phyloP scores from a whole-genome alignment of 306 rosid genomes.

The peach (Prunus persica) region Prunus_persica_NCBIv2 NC_034014.1:24156001-24156500 shows the following conservation, averaged over 20 bases:
- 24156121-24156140: neutral
- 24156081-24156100: fast-evolving
- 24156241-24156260: neutral
- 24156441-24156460: neutral
- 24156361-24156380: neutral
- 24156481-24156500: neutral
- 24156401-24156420: neutral
- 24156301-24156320: neutral
- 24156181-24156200: neutral
- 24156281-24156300: neutral
- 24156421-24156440: neutral
- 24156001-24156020: neutral
- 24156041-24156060: neutral
- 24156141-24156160: neutral
- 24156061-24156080: neutral
- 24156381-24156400: neutral
- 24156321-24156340: neutral
- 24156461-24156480: fast-evolving
- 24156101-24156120: neutral
- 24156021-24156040: fast-evolving
- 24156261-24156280: neutral
- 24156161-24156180: neutral
- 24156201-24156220: neutral
- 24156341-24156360: neutral
- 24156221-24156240: fast-evolving